Base-by-base conservation (phyloP, 2,329 filamentous ascomycete genomes). In the Ascochyta rabiei region DNA sequence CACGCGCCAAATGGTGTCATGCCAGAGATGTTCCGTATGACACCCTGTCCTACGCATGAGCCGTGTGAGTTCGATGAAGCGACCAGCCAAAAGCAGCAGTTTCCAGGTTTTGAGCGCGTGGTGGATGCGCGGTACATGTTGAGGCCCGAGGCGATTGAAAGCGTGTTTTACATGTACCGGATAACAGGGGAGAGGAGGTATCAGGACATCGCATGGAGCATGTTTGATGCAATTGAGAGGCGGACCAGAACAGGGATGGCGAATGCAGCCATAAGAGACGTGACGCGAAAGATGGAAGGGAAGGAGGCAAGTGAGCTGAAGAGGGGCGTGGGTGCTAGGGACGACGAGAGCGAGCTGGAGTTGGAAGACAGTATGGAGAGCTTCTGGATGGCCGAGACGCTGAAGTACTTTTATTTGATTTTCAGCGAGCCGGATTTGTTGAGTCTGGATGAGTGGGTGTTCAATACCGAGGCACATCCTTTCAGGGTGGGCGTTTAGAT, bases 141-240 rank as follows among this genome's bases (percentile, higher is more conserved):
- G 16, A 81, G 73, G 5, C 89, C 89, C 9, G 89, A 92, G 73
- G 89, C 89, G 1, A 89, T 92, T 52, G 89, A 92, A 76, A 88
- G 85, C 19, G 82, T 93, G 4, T 93, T 91, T 70, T 82, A 90
- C 66, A 83, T 92, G 78, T 90, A 87, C 70, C 83, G 89, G 47
- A 78, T 89, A 56, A 91, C 88, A 0, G 89, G 87, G 23, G 85
- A 90, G 54, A 64, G 79, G 3, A 73, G 76, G 24, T 88, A 86
- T 79, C 84, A 84, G 66, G 82, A 88, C 48, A 83, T 86, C 66
- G 89, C 87, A 1, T 91, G 89, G 88, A 77, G 78, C 43, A 90
- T 91, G 88, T 91, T 90, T 67, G 70, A 82, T 53, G 80, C 82
- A 2, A 81, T 91, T 19, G 79, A 84, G 50, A 81, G 79, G 63